Base-by-base conservation (phyloP, 2,329 filamentous ascomycete species). In the Didymella keratinophila region DNA sequence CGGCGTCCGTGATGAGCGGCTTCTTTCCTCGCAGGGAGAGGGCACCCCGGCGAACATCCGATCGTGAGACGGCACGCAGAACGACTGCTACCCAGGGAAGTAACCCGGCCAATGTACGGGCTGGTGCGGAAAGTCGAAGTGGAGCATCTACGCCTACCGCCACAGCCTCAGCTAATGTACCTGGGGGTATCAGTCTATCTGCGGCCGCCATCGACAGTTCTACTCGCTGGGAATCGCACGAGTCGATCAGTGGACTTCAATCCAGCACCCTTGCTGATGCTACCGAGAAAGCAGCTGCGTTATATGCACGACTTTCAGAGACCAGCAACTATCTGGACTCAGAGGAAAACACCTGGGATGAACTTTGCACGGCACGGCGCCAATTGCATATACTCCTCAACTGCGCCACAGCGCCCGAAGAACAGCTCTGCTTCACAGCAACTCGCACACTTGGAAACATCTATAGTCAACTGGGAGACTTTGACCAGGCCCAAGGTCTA, bases 401-500 rank as follows among this genome's bases (percentile, higher is more conserved):
- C 14, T n/a, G 23, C 25, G 27, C 36, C 12, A 20, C 18, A 9
- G 12, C 25, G 10, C 32, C 51, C 20, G 27, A 42, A 27, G 36
- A 42, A 34, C 18, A 16, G 4, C 25, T 54, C 4, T 36, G 18
- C 1, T 48, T 47, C 9, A 34, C 4, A n/a, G 51, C 51, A 7
- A 18, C 16, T 11, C 34, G 20, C 2, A 48, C 36, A 8, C 34
- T 54, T 6, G 51, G 25, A 12, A 20, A 42, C n/a, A 34, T 54
- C 8, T 54, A 54, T 34, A 8, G 23, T 2, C 34, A 47, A 6
- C 36, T 54, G 2, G 51, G 51, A 2, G 51, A 54, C 27, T 42
- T 34, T 11, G 51, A 54, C 20, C 18, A 11, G 25, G 52, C 52
- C 2, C 52, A 48, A 7, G 42, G 5, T 14, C 32, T 20, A 1